A percentile compares a stretch with the other conserved stretches of the same genome.
Conservation (phyloP, 164 flowering plant species). For the Amborella trichopoda region DNA sequence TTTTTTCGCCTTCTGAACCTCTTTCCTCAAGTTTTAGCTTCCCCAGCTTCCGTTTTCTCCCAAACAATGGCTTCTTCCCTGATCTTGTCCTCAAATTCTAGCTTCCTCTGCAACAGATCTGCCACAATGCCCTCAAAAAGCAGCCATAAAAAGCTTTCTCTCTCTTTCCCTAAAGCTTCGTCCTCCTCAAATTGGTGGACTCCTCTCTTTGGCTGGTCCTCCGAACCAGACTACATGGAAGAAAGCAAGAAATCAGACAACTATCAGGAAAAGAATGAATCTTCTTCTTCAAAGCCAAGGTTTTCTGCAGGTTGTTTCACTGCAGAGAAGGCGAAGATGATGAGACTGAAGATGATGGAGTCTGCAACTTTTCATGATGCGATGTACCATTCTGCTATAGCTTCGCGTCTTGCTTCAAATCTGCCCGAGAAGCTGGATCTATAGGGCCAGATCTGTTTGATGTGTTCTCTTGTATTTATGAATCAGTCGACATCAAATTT, state of each 20-base stretch:
- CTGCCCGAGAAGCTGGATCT: no score
- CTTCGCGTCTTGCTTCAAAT: slow-evolving; percentile 78
- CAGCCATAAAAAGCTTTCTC: neutral
- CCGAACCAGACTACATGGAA: slow-evolving; percentile 67
- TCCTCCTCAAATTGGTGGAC: slow-evolving; percentile 47
- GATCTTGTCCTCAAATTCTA: neutral
- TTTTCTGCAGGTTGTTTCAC: slow-evolving; percentile 49
- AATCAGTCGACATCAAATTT: no score
- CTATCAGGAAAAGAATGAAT: no score
- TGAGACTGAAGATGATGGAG: slow-evolving; percentile 47
- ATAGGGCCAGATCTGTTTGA: no score
- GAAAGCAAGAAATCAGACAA: neutral
- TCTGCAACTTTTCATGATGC: slow-evolving; percentile 49
- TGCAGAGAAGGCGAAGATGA: slow-evolving; percentile 68
- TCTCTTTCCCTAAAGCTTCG: neutral
- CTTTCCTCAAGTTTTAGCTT: neutral
- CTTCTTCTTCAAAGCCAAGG: neutral
- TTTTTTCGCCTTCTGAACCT: neutral
- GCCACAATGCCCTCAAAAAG: neutral
- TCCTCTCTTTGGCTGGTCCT: slow-evolving; percentile 60
- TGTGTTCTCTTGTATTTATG: no score
- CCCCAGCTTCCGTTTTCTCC: neutral
- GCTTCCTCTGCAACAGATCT: neutral
- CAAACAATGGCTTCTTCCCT: neutral
- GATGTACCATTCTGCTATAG: slow-evolving; percentile 91